Conservation (phyloP, 371 early-diverging fungal genomes). For the Mortierella sp. region DNA sequence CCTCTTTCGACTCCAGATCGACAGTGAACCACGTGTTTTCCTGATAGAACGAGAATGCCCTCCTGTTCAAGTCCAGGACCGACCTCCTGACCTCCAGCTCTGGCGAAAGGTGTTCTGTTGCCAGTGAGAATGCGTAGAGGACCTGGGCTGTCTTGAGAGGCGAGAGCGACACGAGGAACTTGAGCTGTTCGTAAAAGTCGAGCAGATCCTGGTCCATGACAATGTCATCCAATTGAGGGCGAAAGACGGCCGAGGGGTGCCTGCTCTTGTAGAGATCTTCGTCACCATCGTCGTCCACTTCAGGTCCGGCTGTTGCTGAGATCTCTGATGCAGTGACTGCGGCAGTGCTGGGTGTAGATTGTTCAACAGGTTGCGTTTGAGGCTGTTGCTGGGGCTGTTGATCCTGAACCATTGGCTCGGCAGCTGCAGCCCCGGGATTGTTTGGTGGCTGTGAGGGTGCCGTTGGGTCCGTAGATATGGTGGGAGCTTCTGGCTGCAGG, state of each 20-base stretch:
- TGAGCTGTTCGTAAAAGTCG: conserved; percentile 52
- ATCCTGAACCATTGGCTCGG: not conserved
- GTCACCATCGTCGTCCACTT: conserved; percentile 22
- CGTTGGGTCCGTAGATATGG: not conserved
- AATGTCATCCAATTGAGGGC: conserved; percentile 55
- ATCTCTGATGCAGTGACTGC: not conserved
- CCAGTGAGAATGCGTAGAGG: conserved; percentile 53
- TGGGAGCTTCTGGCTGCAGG: not conserved
- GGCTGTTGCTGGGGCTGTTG: not conserved
- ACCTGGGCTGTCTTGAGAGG: conserved; percentile 56
- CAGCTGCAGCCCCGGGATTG: not conserved
- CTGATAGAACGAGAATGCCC: conserved; percentile 54
- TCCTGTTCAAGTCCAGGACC: conserved; percentile 42
- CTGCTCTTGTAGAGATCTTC: not conserved
- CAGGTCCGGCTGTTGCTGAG: not conserved
- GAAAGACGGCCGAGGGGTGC: conserved; percentile 41
- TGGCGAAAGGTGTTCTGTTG: conserved; percentile 48
- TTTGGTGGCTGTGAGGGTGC: not conserved
- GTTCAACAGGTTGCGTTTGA: not conserved
- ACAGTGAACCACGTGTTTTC: conserved; percentile 58
- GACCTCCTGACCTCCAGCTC: conserved; percentile 43
- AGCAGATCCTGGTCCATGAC: conserved; percentile 53
- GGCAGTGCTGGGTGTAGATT: not conserved
- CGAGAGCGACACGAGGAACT: conserved; percentile 52
- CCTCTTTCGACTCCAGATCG: conserved; percentile 40